A percentile compares a stretch with the other conserved stretches of the same genome.
phyloP scores from a whole-genome alignment of 1,284 basidiomycete species.

The Tilletiopsis washingtonensis region DNA sequence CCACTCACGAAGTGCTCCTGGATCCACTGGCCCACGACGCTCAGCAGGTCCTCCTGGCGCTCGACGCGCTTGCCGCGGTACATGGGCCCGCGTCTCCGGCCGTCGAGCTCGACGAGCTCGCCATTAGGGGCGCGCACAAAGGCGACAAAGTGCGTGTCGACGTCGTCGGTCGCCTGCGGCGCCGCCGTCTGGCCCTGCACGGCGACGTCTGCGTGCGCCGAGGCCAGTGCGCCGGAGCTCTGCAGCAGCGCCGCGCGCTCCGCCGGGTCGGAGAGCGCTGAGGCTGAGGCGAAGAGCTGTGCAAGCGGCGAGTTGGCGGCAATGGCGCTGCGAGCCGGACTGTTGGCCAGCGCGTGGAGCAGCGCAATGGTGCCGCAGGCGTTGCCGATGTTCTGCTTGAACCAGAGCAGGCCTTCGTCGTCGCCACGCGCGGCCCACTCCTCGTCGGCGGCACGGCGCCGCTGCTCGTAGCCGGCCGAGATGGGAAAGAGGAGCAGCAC shows the following conservation, averaged over 20 bases:
- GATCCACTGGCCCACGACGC: slow-evolving; percentile 29
- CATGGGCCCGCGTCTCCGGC: slow-evolving; percentile 37
- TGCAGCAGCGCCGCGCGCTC: slow-evolving; percentile 18
- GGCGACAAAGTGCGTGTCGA: slow-evolving; percentile 45
- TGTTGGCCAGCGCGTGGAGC: slow-evolving; percentile 43
- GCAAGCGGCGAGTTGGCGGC: slow-evolving; percentile 21
- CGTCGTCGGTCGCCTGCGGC: slow-evolving; percentile 34
- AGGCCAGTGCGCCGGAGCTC: slow-evolving; percentile 16
- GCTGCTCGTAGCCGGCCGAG: slow-evolving; percentile 45
- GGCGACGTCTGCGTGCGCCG: slow-evolving; percentile 33
- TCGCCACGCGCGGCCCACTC: too few species aligned
- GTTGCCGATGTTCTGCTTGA: slow-evolving; percentile 47
- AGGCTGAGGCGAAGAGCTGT: slow-evolving; percentile 6
- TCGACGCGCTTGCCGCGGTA: slow-evolving; percentile 12
- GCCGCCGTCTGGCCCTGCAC: slow-evolving; percentile 36
- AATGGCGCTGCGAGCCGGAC: slow-evolving; percentile 22
- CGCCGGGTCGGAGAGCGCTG: slow-evolving; percentile 2
- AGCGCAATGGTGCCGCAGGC: slow-evolving; percentile 48
- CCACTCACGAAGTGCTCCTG: slow-evolving; percentile 33
- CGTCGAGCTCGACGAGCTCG: slow-evolving; percentile 42
- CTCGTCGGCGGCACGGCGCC: slow-evolving; percentile 18
- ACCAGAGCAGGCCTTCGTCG: slow-evolving; percentile 22
- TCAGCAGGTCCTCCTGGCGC: slow-evolving; percentile 11
- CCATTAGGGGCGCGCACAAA: slow-evolving; percentile 35
- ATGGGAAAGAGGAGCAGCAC: slow-evolving; percentile 52